phyloP scores from a whole-genome alignment of 768 basidiomycete genomes.

The Phanerochaete carnosa region DNA sequence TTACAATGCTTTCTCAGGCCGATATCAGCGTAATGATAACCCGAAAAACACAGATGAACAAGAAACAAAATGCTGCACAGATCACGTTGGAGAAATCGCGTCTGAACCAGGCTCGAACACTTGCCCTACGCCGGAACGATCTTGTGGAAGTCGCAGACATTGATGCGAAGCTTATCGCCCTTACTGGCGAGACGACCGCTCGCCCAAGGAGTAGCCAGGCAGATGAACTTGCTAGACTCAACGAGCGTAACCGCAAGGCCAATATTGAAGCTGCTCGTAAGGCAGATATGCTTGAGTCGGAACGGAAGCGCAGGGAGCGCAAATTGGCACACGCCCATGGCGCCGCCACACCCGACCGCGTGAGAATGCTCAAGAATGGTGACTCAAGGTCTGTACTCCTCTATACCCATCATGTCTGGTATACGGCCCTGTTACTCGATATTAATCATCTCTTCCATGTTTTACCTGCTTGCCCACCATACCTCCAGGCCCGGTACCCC shows the following conservation, averaged over 20 bases:
- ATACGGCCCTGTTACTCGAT: conserved; percentile 2
- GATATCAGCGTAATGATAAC: conserved; percentile 81
- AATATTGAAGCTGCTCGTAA: conserved; percentile 78
- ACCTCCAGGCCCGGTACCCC: conserved; percentile 34
- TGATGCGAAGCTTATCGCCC: conserved; percentile 59
- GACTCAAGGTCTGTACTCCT: conserved; percentile 55
- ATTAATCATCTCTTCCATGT: conserved; percentile 23
- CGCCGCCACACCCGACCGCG: conserved; percentile 48
- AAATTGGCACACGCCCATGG: conserved; percentile 42
- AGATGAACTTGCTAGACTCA: conserved; percentile 63
- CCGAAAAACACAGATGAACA: conserved; percentile 46
- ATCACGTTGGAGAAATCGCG: conserved; percentile 59
- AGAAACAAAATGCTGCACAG: conserved; percentile 29
- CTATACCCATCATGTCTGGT: conserved; percentile 1
- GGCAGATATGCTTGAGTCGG: conserved; percentile 67
- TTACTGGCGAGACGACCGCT: conserved; percentile 27
- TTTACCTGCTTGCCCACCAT: conserved; percentile 10
- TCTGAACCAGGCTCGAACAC: conserved; percentile 65
- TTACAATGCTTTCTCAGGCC: conserved; percentile 42
- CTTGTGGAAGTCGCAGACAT: conserved; percentile 55
- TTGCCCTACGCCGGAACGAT: conserved; percentile 77
- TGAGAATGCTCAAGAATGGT: conserved; percentile 61
- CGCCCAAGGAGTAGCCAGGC: conserved; percentile 7
- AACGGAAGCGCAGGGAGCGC: conserved; percentile 68
- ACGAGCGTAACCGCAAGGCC: conserved; percentile 85